Base-by-base conservation (phyloP, 192 early-diverging fungal genomes). In the Chytriomyces confervae region DNA sequence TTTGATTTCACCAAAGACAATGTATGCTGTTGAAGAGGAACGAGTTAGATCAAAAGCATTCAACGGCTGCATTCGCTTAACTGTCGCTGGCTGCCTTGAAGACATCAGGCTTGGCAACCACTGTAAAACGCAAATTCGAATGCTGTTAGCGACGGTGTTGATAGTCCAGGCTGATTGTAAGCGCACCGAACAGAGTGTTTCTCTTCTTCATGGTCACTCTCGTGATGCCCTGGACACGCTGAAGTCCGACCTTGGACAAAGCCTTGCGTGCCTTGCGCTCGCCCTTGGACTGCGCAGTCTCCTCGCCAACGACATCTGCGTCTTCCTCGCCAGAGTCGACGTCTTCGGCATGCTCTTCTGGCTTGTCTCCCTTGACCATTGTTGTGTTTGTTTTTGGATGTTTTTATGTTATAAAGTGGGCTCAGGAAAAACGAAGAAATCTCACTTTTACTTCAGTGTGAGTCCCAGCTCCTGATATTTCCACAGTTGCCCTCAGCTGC, bases 191-290 rank as follows among this genome's bases (percentile, higher is more conserved):
- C 80, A 98, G 84, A 72, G 88, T 91, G 84, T 91, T 90, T 70
- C 89, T 86, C 82, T 95, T 91, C 72, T 93, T 89, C 77, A 99
- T 89, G 81, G 92, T 95, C 69, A 99, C 94, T 80, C 95, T 92
- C 83, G 81, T 92, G 86, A 98, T 92, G 47, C 93, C 96, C 46
- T 89, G 75, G 72, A 97, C 91, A 79, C 87, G 88, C 88, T 94
- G 91, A 61, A 99, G 89, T 70, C 96, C 96, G 81, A 94, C 91
- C 89, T 95, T 94, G 80, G 87, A 84, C 84, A 99, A 87, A 53
- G 95, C 95, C 92, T 99, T 98, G 82, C 97, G 92, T 64, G 97
- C 96, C 93, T 99, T 97, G 87, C 92, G 92, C 88, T 99, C 96
- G 75, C 90, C 89, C 71, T 92, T 93, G 86, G 88, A 91, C 85